Evolutionary conservation across 1,284 basidiomycete species (phyloP).

Genomic region (Apiotrichum akiyoshidainum): DNA sequence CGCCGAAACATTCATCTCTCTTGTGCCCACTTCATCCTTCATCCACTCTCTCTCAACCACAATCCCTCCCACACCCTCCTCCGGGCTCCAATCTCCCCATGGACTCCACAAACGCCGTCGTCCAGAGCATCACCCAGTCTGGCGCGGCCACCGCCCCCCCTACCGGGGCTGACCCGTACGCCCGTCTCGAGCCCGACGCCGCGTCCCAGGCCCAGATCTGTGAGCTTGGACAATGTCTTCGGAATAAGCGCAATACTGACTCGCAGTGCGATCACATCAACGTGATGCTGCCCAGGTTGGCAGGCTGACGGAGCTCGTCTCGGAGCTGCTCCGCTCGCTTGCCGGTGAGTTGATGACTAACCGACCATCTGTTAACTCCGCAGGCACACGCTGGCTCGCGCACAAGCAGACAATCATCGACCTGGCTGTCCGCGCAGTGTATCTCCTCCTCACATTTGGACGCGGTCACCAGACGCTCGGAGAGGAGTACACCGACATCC

Average conservation of each 20-base stretch:
- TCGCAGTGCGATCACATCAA: slow-evolving; percentile 80
- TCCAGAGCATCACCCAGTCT: background rate
- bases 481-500: slow-evolving; percentile 86
- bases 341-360: slow-evolving; percentile 58
- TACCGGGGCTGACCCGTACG: slow-evolving; percentile 19
- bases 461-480: slow-evolving; percentile 79
- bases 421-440: slow-evolving; percentile 64
- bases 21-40: too few species aligned
- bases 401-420: slow-evolving; percentile 78
- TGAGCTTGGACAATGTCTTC: slow-evolving; percentile 56
- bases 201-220: slow-evolving; percentile 73
- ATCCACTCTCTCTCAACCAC: background rate
- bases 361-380: background rate
- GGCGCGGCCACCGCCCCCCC: slow-evolving; percentile 4
- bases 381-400: slow-evolving; percentile 81
- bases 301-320: slow-evolving; percentile 69
- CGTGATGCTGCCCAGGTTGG: slow-evolving; percentile 75
- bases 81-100: slow-evolving; percentile 1
- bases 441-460: slow-evolving; percentile 73
- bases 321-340: slow-evolving; percentile 70
- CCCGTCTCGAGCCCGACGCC: slow-evolving; percentile 28
- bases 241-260: slow-evolving; percentile 61
- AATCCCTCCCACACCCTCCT: background rate
- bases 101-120: slow-evolving; percentile 18
- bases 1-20: too few species aligned